phyloP scores from a whole-genome alignment of 2,329 filamentous ascomycete genomes.

The Metarhizium anisopliae region DNA sequence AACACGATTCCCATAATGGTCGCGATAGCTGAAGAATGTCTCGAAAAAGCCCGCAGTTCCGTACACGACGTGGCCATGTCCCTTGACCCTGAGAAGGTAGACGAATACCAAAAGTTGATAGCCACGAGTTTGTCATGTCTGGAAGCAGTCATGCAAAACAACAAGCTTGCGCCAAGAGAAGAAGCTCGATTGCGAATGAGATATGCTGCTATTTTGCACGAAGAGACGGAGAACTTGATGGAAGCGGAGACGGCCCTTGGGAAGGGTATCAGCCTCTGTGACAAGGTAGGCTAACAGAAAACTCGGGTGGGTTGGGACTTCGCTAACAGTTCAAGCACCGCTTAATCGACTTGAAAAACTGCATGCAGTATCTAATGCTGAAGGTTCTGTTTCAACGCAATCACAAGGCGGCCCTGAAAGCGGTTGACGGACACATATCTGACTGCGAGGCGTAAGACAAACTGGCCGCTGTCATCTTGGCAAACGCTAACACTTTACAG shows the following conservation, averaged over 20 bases:
- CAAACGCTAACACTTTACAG: slow-evolving; percentile 18
- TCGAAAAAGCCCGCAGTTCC: slow-evolving; percentile 52
- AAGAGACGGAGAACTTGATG: slow-evolving; percentile 69
- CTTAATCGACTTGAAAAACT: slow-evolving; percentile 59
- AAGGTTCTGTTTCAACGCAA: slow-evolving; percentile 63
- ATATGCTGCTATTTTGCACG: slow-evolving; percentile 61
- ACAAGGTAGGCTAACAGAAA: slow-evolving; percentile 38
- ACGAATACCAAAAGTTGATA: slow-evolving; percentile 64
- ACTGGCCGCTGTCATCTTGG: background rate
- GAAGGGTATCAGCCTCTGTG: slow-evolving; percentile 62
- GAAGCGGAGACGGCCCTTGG: slow-evolving; percentile 64
- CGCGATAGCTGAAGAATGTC: slow-evolving; percentile 68
- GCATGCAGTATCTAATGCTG: slow-evolving; percentile 64
- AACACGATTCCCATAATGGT: slow-evolving; percentile 54
- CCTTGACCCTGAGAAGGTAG: slow-evolving; percentile 33
- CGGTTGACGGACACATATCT: slow-evolving; percentile 58
- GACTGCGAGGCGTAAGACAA: slow-evolving; percentile 54
- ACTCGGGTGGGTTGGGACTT: background rate
- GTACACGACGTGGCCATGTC: slow-evolving; percentile 36
- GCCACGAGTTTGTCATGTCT: slow-evolving; percentile 65
- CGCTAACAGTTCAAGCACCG: slow-evolving; percentile 23
- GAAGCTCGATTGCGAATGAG: slow-evolving; percentile 62
- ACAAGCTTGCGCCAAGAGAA: slow-evolving; percentile 50
- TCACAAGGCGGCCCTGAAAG: slow-evolving; percentile 63
- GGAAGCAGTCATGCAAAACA: slow-evolving; percentile 56